Base-by-base conservation (phyloP, 2,329 filamentous ascomycete species). In the Rutstroemia sp. region DNA sequence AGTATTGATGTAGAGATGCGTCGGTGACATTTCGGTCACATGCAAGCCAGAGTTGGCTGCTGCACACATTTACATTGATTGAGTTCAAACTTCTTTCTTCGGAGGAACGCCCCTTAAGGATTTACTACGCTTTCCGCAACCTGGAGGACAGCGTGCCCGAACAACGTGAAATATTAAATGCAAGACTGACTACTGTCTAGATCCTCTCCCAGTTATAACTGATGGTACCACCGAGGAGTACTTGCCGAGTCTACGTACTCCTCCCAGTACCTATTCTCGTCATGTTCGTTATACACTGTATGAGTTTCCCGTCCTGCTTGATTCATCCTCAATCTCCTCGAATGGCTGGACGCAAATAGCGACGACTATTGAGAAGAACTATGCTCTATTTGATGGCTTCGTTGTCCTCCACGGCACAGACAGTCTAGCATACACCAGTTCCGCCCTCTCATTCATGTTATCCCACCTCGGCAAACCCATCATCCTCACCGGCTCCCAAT, bases 351-450 rank as follows among this genome's bases (percentile, higher is more conserved):
- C 82, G 5, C 77, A 87, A 65, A 87, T 89, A 60, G 83, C 85
- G 0, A 58, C 58, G 9, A 67, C 67, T 1, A 77, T 88, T 44
- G 77, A 78, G 62, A 76, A 79, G 52, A 89, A 89, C 67, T 88
- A 88, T 69, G 78, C 78, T 19, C 75, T 83, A 0, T 89, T 86
- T 65, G 86, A 89, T 67, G 85, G 81, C 4, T 88, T 88, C 63
- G 83, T 88, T 2, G 75, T 88, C n/a, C 76, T 88, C 27, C 85
- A 88, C 65, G 85, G 85, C 42, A 88, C 85, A 1, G 85, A 88
- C 66, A 85, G 80, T 59, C 70, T 88, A 54, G 84, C 80, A 14
- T 89, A 89, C 67, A 87, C 85, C 6, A 81, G 79, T 63, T 87
- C 85, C 2, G 86, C 86, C 3, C 72, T 89, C 55, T 87, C 83